Percentiles rank a stretch among this genome's conserved stretches.
Conservation (phyloP, 2,329 filamentous ascomycete species). For the Gyromitra esculenta region DNA sequence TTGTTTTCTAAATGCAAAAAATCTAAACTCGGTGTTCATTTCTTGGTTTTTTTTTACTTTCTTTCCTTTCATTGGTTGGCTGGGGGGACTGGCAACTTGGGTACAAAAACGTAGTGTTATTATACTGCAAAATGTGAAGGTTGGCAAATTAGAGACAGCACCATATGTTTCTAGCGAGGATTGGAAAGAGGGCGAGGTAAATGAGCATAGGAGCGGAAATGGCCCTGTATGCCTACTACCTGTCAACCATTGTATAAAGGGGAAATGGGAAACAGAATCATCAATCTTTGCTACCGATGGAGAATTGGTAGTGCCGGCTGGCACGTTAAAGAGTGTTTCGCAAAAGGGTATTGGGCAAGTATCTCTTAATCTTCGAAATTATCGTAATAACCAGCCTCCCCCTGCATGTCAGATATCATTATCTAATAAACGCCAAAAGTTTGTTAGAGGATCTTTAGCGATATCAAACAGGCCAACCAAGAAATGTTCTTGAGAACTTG, state of each 20-base stretch:
- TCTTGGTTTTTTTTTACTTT: slow-evolving; percentile 60
- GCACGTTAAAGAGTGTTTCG: not conserved
- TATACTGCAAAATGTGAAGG: slow-evolving; percentile 48
- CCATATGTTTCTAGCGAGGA: slow-evolving; percentile 33
- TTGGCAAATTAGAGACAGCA: slow-evolving; percentile 43
- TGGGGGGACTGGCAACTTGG: slow-evolving; percentile 43
- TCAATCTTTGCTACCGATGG: slow-evolving; percentile 3
- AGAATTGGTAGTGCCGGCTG: not conserved
- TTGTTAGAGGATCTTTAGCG: too few relatives aligned
- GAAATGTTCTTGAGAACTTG: too few relatives aligned
- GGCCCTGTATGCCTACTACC: slow-evolving; percentile 20
- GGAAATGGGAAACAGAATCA: slow-evolving; percentile 38
- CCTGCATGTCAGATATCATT: too few relatives aligned
- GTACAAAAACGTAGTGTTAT: slow-evolving; percentile 46
- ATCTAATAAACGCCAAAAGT: too few relatives aligned
- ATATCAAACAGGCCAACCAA: too few relatives aligned
- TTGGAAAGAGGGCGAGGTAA: not conserved
- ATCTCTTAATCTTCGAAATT: not conserved
- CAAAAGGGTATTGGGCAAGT: not conserved
- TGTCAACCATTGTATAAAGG: slow-evolving; percentile 40
- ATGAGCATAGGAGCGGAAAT: not conserved
- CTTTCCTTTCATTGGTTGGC: slow-evolving; percentile 36
- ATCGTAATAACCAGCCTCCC: not conserved
- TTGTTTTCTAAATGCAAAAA: slow-evolving; percentile 86
- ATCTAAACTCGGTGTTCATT: slow-evolving; percentile 53